A percentile compares a stretch with the other conserved stretches of the same genome.
phyloP scores from a whole-genome alignment of 179 eudicot genomes.

The Beta macrorhiza region DNA sequence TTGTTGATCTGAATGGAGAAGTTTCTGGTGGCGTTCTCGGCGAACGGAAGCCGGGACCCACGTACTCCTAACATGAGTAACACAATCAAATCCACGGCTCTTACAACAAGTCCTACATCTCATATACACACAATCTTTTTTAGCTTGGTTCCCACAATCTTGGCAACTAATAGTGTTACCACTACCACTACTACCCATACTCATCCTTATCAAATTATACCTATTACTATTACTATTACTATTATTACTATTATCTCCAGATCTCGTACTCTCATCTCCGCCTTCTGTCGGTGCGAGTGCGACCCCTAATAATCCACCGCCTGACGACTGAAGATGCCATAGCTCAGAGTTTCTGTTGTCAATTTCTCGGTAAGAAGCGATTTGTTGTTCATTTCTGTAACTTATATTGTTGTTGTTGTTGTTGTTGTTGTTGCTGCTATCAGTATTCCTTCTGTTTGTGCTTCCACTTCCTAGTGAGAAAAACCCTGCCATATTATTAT shows the following conservation, averaged over 20 bases:
- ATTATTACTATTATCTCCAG: not conserved
- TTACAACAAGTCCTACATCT: constrained; percentile 90
- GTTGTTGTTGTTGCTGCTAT: not conserved
- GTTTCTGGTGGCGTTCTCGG: constrained; percentile 59
- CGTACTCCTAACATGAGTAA: constrained; percentile 82
- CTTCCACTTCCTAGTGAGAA: constrained; percentile 36
- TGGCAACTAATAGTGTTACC: constrained; percentile 59
- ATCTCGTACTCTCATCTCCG: constrained; percentile 21
- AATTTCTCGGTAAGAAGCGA: not conserved
- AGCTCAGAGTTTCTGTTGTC: constrained; percentile 46
- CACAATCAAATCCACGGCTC: constrained; percentile 77
- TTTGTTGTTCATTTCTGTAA: constrained; percentile 9
- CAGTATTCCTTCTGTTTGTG: constrained; percentile 7
- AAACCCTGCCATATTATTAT: constrained; percentile 52
- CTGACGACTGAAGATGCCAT: constrained; percentile 41
- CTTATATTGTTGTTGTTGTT: not conserved
- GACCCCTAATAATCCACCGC: constrained; percentile 23
- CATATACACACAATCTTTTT: constrained; percentile 77
- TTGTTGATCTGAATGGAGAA: constrained; percentile 9
- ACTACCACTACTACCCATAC: constrained; percentile 19
- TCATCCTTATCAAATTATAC: constrained; percentile 34
- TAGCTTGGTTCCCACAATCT: constrained; percentile 93
- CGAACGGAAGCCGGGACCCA: constrained; percentile 86
- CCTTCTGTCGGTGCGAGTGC: not conserved
- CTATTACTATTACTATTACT: not conserved